Evolutionary conservation across 768 basidiomycete genomes (phyloP).

Genomic region (Lactarius quietus): DNA sequence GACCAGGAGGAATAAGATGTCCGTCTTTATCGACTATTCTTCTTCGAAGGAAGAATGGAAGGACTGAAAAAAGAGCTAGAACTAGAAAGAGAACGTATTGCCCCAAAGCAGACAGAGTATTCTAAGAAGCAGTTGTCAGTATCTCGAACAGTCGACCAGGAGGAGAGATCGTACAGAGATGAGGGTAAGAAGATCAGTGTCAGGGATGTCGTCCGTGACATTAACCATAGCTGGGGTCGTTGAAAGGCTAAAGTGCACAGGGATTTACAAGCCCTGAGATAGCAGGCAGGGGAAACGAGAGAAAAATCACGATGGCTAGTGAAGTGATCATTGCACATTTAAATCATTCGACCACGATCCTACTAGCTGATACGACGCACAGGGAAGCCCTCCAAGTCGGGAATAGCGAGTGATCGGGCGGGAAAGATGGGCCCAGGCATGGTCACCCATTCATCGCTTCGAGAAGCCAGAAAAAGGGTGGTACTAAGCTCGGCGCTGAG

Average conservation of each 20-base stretch:
- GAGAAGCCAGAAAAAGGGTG: neutral
- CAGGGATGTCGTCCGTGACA: neutral
- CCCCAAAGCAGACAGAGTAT: neutral
- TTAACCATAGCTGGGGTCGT: constrained; percentile 5
- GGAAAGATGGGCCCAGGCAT: neutral
- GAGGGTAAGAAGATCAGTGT: neutral
- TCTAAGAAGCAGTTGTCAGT: constrained; percentile 4
- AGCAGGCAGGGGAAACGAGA: neutral
- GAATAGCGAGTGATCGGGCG: constrained; percentile 7
- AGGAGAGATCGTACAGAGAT: constrained; percentile 2
- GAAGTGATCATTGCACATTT: neutral
- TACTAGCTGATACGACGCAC: neutral
- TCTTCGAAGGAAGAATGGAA: too few relatives aligned
- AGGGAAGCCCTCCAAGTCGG: constrained; percentile 2
- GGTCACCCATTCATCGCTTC: neutral
- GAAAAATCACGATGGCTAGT: neutral
- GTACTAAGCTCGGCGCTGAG: neutral
- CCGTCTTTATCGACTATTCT: too few relatives aligned
- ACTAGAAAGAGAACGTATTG: too few relatives aligned
- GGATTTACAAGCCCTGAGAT: neutral
- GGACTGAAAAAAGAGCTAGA: too few relatives aligned
- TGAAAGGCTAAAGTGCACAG: constrained; percentile 4
- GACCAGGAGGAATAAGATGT: too few relatives aligned
- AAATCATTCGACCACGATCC: neutral
- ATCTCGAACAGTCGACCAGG: neutral